Conservation (phyloP, 352 stramenopile genomes). For the Pythium dissimile region DNA sequence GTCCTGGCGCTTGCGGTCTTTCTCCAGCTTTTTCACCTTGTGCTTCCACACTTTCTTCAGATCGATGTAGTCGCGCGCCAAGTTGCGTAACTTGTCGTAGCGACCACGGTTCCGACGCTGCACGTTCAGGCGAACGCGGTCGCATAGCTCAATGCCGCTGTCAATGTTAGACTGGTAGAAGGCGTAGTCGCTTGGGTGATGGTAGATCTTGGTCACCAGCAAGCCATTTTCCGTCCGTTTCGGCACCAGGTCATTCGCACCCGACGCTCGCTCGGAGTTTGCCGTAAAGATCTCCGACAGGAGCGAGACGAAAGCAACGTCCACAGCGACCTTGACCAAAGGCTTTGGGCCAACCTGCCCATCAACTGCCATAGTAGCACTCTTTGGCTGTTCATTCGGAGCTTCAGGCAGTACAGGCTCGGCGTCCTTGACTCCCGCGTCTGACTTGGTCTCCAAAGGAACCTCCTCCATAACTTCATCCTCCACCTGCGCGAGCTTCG, state of each 20-base stretch:
- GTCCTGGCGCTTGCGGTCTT: constrained; percentile 82
- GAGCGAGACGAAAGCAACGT: constrained; percentile 59
- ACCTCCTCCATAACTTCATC: background rate
- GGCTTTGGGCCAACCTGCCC: background rate
- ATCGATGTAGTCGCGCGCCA: constrained; percentile 77
- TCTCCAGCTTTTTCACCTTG: constrained; percentile 86
- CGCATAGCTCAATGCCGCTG: constrained; percentile 33
- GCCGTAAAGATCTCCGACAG: constrained; percentile 60
- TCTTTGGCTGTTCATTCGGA: background rate
- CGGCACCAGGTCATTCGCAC: constrained; percentile 55
- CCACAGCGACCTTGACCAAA: constrained; percentile 51
- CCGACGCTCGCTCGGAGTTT: constrained; percentile 45
- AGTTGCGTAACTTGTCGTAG: constrained; percentile 63
- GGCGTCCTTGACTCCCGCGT: background rate
- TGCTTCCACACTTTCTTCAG: constrained; percentile 80
- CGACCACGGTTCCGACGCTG: constrained; percentile 56
- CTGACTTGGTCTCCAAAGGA: background rate
- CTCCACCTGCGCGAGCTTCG: constrained; percentile 1
- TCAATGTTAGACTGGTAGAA: constrained; percentile 79
- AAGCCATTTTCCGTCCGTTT: constrained; percentile 46
- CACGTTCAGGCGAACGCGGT: constrained; percentile 64
- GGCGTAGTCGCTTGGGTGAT: constrained; percentile 62
- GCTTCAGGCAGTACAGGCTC: background rate
- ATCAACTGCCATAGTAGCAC: background rate
- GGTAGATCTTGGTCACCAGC: constrained; percentile 61